Percentiles rank a stretch among this genome's conserved stretches.
Evolutionary conservation across 768 basidiomycete genomes (phyloP).

Genomic region (Chalciporus pseudorubinellus): DNA sequence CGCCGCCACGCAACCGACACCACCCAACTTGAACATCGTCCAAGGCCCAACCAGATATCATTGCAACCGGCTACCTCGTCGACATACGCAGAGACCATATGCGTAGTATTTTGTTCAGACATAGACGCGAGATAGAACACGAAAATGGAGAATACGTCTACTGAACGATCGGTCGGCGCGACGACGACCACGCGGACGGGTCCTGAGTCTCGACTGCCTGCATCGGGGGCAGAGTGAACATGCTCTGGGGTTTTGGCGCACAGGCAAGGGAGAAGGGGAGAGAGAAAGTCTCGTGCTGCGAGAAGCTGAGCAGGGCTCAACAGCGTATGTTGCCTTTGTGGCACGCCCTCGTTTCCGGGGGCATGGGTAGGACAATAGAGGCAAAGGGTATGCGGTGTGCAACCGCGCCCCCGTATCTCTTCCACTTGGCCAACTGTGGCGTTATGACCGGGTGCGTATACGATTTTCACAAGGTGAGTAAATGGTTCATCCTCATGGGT

Average conservation of each 20-base stretch:
- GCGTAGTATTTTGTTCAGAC: background rate
- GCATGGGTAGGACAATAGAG: too few species aligned
- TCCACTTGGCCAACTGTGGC: background rate
- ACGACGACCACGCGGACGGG: conserved; percentile 6
- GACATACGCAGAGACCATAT: background rate
- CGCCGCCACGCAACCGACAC: too few species aligned
- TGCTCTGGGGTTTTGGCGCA: background rate
- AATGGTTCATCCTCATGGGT: conserved; percentile 11
- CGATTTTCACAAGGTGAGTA: conserved; percentile 22
- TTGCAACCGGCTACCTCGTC: background rate
- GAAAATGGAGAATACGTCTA: conserved; percentile 11
- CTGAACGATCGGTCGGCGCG: conserved; percentile 8
- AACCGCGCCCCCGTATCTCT: background rate
- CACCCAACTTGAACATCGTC: too few species aligned
- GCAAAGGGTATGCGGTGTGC: too few species aligned
- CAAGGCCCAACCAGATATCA: conserved; percentile 6
- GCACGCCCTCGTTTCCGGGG: too few species aligned
- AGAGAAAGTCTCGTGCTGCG: conserved; percentile 44
- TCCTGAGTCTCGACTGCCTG: too few species aligned
- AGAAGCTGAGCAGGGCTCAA: conserved; percentile 37
- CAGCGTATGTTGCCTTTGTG: conserved; percentile 7
- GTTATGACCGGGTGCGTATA: background rate
- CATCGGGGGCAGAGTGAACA: background rate
- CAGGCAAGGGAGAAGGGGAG: conserved; percentile 37
- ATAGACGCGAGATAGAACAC: conserved; percentile 14